Conservation (phyloP, 2,329 filamentous ascomycete species). For the Cytospora leucostoma region DNA sequence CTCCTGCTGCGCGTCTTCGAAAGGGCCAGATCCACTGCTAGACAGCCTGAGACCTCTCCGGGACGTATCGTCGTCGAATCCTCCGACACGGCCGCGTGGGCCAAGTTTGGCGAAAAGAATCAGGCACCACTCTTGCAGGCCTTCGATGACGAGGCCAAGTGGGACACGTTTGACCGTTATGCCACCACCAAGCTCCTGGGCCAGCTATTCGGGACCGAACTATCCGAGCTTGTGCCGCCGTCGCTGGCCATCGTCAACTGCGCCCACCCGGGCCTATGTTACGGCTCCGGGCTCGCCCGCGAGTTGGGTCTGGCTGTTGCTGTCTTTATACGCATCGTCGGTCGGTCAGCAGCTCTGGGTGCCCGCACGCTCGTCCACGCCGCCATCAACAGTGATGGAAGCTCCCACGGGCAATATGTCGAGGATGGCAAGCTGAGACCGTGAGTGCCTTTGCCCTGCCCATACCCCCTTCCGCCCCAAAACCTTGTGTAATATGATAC, state of each 20-base stretch:
- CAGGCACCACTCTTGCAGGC: slow-evolving; percentile 26
- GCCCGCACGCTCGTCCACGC: background rate
- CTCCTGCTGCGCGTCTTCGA: slow-evolving; percentile 4
- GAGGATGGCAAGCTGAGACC: slow-evolving; percentile 10
- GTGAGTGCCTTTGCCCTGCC: background rate
- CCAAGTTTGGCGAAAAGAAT: slow-evolving; percentile 27
- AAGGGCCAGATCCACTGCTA: background rate
- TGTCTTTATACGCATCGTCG: background rate
- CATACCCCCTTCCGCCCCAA: background rate
- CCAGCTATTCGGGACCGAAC: slow-evolving; percentile 38
- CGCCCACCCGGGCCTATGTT: slow-evolving; percentile 29
- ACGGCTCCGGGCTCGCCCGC: slow-evolving; percentile 15
- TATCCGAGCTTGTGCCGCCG: slow-evolving; percentile 33
- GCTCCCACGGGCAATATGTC: slow-evolving; percentile 7
- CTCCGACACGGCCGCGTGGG: slow-evolving; percentile 31
- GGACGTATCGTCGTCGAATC: slow-evolving; percentile 28
- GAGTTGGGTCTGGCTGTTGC: slow-evolving; percentile 3
- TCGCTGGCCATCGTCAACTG: slow-evolving; percentile 31
- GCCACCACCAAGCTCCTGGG: slow-evolving; percentile 35
- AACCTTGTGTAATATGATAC: no score
- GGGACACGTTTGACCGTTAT: slow-evolving; percentile 27
- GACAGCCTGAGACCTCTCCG: background rate
- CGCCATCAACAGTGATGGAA: background rate
- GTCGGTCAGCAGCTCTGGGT: background rate
- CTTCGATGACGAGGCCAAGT: slow-evolving; percentile 27